Conservation (phyloP, 495 filamentous ascomycete species). For the Aspergillus diversus region DNA sequence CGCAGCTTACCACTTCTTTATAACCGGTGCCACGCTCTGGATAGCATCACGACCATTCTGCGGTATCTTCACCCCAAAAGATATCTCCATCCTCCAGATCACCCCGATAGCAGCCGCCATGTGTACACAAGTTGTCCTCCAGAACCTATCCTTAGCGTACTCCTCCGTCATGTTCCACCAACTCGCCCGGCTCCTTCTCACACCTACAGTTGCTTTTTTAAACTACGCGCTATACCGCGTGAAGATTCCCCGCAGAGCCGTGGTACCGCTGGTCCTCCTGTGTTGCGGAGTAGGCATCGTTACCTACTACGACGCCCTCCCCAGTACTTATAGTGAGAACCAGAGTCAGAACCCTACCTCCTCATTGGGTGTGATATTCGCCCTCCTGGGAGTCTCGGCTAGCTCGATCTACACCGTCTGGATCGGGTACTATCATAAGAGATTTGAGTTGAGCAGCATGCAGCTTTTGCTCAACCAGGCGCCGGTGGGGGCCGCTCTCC, state of each 20-base stretch:
- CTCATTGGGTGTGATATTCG: slow-evolving; percentile 62
- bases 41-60: slow-evolving; percentile 64
- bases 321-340: slow-evolving; percentile 43
- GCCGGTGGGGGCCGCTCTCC: slow-evolving; percentile 62
- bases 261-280: slow-evolving; percentile 60
- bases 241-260: slow-evolving; percentile 53
- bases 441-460: slow-evolving; percentile 68
- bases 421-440: slow-evolving; percentile 68
- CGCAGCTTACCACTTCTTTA: slow-evolving; percentile 73
- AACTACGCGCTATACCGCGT: slow-evolving; percentile 67
- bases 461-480: slow-evolving; percentile 76
- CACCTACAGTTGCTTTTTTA: slow-evolving; percentile 67
- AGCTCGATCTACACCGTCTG: slow-evolving; percentile 72
- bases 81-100: slow-evolving; percentile 58
- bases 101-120: slow-evolving; percentile 68
- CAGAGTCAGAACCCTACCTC: slow-evolving; percentile 52
- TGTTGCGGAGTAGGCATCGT: slow-evolving; percentile 71
- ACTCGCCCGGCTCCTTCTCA: slow-evolving; percentile 71
- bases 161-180: slow-evolving; percentile 78
- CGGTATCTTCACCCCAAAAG: slow-evolving; percentile 62
- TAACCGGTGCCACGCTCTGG: slow-evolving; percentile 68
- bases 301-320: slow-evolving; percentile 70
- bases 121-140: slow-evolving; percentile 74
- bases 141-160: slow-evolving; percentile 71
- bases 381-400: slow-evolving; percentile 64